Conservation (phyloP, 2,329 filamentous ascomycete genomes). For the Trichoderma lentiforme region DNA sequence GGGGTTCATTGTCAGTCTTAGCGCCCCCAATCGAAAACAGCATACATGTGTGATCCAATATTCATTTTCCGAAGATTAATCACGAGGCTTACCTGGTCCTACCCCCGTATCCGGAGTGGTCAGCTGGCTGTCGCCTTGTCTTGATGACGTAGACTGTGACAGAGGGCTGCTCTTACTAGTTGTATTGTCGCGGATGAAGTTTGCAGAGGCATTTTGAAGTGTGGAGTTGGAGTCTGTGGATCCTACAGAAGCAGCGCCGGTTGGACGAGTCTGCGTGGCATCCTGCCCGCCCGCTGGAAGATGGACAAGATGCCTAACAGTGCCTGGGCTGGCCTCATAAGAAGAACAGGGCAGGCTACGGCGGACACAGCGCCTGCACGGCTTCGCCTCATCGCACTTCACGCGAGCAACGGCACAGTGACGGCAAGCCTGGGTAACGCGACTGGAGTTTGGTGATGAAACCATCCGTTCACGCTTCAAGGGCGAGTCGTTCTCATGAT, state of each 20-base stretch:
- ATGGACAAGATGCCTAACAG: constrained; percentile 44
- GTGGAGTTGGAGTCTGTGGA: constrained; percentile 23
- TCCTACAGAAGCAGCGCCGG: neutral
- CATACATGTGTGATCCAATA: neutral
- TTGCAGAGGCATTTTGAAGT: constrained; percentile 20
- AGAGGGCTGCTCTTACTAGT: constrained; percentile 28
- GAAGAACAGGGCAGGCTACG: constrained; percentile 45
- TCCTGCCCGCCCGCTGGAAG: constrained; percentile 37
- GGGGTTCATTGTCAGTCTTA: constrained; percentile 5
- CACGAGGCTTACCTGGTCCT: constrained; percentile 28
- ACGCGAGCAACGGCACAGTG: constrained; percentile 51
- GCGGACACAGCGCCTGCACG: constrained; percentile 49
- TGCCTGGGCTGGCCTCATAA: constrained; percentile 37
- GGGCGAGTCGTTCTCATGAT: constrained; percentile 48
- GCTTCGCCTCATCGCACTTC: constrained; percentile 54
- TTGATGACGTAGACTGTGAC: constrained; percentile 25
- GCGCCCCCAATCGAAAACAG: neutral
- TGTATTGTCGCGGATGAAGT: constrained; percentile 21
- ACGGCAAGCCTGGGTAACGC: constrained; percentile 52
- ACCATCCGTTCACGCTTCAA: constrained; percentile 46
- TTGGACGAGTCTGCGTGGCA: constrained; percentile 16
- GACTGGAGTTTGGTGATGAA: constrained; percentile 43
- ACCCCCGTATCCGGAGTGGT: constrained; percentile 34
- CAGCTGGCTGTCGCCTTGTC: constrained; percentile 34
- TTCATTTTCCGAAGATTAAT: neutral